Conservation (phyloP, 495 filamentous ascomycete species). For the Aspergillus heteromorphus region DNA sequence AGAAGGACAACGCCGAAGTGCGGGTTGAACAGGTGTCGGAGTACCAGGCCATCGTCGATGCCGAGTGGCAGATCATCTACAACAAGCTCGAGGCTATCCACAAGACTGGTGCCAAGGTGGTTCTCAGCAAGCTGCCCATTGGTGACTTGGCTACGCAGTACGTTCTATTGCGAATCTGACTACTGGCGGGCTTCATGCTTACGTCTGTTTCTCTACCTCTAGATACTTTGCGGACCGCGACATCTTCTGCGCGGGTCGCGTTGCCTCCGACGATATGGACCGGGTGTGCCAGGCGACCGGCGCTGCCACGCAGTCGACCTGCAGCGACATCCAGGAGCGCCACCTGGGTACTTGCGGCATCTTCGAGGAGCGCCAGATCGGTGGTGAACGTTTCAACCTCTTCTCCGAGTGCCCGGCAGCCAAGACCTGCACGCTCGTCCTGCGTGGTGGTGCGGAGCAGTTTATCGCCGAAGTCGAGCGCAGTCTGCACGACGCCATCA, state of each 20-base stretch:
- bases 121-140: conserved; percentile 94
- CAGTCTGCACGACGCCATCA: conserved; percentile 95
- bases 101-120: conserved; percentile 92
- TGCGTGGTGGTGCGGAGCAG: conserved; percentile 94
- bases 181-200: background rate
- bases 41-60: conserved; percentile 98
- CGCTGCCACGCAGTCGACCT: conserved; percentile 88
- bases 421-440: conserved; percentile 93
- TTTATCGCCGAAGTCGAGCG: conserved; percentile 99
- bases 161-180: conserved; percentile 14
- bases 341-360: conserved; percentile 86
- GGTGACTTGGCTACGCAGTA: conserved; percentile 95
- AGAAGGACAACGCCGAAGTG: conserved; percentile 98
- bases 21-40: conserved; percentile 97
- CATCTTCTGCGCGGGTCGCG: conserved; percentile 96
- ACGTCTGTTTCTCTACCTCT: conserved; percentile 7
- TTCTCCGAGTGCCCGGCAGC: conserved; percentile 93
- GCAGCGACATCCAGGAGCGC: conserved; percentile 84
- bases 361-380: conserved; percentile 96
- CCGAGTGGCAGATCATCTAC: conserved; percentile 99
- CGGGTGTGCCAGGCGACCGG: conserved; percentile 93
- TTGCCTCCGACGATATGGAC: conserved; percentile 89
- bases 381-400: conserved; percentile 95
- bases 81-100: conserved; percentile 94
- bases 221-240: conserved; percentile 95